These are phyloP conservation scores for Lactifluus volemus DNA, from an alignment of 768 basidiomycete species.

Conservation along the genomic window DNA sequence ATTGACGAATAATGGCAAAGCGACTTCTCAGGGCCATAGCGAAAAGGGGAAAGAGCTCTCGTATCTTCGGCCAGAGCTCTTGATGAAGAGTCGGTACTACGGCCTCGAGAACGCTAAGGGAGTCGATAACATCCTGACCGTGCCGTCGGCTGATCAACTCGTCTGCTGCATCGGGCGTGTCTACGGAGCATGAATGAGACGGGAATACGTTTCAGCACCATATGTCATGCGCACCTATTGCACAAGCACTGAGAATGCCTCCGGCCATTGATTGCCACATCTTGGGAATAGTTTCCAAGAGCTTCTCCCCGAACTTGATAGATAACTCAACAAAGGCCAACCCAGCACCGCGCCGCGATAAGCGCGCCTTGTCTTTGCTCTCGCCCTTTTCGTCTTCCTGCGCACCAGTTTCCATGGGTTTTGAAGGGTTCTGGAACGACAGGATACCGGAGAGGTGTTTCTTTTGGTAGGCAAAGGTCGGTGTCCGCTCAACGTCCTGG, in stretches of 20 bases:
- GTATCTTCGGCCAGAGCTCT: slow-evolving; percentile 58
- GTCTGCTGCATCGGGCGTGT: slow-evolving; percentile 51
- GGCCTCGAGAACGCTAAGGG: slow-evolving; percentile 81
- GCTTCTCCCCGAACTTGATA: slow-evolving; percentile 55
- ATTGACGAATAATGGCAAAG: slow-evolving; percentile 85
- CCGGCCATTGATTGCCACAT: slow-evolving; percentile 93
- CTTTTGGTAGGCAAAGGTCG: slow-evolving; percentile 69
- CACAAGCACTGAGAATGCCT: slow-evolving; percentile 60
- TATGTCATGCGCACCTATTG: slow-evolving; percentile 42
- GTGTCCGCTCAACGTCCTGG: slow-evolving; percentile 82
- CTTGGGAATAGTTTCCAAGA: slow-evolving; percentile 78
- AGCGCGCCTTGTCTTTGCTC: slow-evolving; percentile 54
- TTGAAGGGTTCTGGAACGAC: slow-evolving; percentile 48
- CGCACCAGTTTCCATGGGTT: slow-evolving; percentile 27
- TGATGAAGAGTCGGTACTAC: slow-evolving; percentile 68
- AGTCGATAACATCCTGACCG: slow-evolving; percentile 90
- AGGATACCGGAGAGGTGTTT: slow-evolving; percentile 64
- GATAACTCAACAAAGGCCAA: slow-evolving; percentile 78
- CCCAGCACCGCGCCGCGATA: slow-evolving; percentile 80
- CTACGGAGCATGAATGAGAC: background rate
- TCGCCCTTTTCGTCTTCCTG: slow-evolving; percentile 37
- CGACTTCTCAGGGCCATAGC: slow-evolving; percentile 71
- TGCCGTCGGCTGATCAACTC: slow-evolving; percentile 56
- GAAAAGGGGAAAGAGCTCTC: slow-evolving; percentile 68
- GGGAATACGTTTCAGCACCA: background rate